Conservation (phyloP, 2,329 filamentous ascomycete genomes). For the Apiospora pterosperma region DNA sequence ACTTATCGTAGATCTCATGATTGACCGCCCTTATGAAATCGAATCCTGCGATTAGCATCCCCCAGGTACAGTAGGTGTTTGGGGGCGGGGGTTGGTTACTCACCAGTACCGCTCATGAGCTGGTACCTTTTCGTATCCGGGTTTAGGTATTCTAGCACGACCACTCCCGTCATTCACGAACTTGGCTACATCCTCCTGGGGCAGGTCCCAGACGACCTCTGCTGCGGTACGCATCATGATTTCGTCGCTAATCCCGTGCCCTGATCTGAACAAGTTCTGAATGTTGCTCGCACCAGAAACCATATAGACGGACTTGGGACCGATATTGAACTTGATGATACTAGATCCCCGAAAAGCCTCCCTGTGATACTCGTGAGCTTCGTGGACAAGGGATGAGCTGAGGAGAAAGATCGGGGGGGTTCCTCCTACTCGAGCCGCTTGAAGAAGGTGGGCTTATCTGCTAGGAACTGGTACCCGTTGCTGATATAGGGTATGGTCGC, state of each 20-base stretch:
- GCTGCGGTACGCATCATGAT: conserved; percentile 9
- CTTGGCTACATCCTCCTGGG: conserved; percentile 11
- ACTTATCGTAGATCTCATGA: conserved; percentile 13
- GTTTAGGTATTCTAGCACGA: conserved; percentile 9
- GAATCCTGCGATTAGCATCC: not conserved
- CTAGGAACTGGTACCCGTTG: conserved; percentile 12
- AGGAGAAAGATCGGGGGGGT: not conserved
- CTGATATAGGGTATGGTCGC: conserved; percentile 12
- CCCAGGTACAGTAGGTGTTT: not conserved
- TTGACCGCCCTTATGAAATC: not conserved
- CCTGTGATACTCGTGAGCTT: not conserved
- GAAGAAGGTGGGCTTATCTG: conserved; percentile 6
- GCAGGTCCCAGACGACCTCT: conserved; percentile 12
- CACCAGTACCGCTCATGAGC: conserved; percentile 19
- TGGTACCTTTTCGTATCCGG: conserved; percentile 13
- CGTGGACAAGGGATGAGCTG: not conserved
- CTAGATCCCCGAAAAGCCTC: not conserved
- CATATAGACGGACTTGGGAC: conserved; percentile 8
- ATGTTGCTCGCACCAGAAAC: conserved; percentile 14
- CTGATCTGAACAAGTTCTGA: conserved; percentile 11
- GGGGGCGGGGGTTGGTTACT: not conserved
- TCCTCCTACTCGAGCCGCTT: conserved; percentile 6
- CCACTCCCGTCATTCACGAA: conserved; percentile 16
- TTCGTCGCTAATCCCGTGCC: conserved; percentile 5
- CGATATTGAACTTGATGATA: conserved; percentile 14